Conservation (phyloP, 768 basidiomycete species). For the Trametes maxima region DNA sequence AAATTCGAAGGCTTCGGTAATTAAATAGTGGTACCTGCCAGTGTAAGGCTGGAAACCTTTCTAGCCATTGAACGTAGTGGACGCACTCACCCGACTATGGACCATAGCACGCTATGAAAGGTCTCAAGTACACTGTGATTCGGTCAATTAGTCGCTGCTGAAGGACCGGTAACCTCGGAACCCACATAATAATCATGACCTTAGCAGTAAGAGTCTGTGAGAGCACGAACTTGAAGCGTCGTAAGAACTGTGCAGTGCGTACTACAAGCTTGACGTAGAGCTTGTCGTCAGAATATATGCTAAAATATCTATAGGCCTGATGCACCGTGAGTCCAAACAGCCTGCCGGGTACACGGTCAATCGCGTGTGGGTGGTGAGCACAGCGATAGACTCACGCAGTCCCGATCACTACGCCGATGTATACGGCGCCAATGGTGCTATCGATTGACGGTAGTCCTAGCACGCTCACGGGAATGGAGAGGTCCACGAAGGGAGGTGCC, state of each 20-base stretch:
- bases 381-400: neutral
- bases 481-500: too few species aligned
- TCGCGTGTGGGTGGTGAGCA: neutral
- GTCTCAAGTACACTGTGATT: neutral
- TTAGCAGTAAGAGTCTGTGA: neutral
- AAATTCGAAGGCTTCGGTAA: neutral
- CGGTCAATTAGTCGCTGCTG: too few species aligned
- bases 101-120: neutral
- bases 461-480: too few species aligned
- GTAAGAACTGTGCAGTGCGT: neutral
- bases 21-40: neutral
- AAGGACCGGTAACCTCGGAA: neutral
- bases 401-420: too few species aligned
- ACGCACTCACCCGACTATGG: neutral
- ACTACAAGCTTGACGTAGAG: neutral
- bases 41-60: too few species aligned
- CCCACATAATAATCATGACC: neutral
- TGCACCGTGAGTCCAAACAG: neutral
- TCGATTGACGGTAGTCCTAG: too few species aligned
- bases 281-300: neutral
- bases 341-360: neutral
- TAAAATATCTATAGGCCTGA: neutral
- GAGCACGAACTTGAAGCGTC: too few species aligned
- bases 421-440: too few species aligned
- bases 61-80: too few species aligned